A percentile compares a stretch with the other conserved stretches of the same genome.
These are phyloP conservation scores for Strobilomyces echinocephalus DNA, from an alignment of 768 basidiomycete species.

Conservation along the genomic window DNA sequence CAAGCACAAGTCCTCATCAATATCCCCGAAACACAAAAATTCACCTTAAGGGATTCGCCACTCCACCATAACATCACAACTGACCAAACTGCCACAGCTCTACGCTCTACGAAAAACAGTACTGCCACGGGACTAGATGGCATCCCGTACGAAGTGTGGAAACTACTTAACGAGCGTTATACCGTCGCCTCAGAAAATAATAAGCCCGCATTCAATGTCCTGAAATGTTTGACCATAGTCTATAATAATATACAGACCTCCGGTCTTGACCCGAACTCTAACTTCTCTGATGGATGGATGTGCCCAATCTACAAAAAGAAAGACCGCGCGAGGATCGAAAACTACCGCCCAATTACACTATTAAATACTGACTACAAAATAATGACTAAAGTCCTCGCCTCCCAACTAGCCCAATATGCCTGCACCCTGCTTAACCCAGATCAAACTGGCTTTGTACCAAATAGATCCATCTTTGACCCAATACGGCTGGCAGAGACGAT, in stretches of 20 bases:
- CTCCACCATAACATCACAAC: too few relatives aligned
- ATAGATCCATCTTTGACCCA: not conserved
- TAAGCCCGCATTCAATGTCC: too few relatives aligned
- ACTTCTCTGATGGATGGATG: not conserved
- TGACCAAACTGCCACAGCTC: too few relatives aligned
- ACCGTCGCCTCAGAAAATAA: too few relatives aligned
- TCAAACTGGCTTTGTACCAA: not conserved
- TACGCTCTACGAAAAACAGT: too few relatives aligned
- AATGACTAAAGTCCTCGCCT: not conserved
- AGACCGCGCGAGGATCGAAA: not conserved
- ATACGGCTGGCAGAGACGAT: not conserved
- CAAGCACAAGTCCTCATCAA: too few relatives aligned
- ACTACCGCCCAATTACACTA: not conserved
- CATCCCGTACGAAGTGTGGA: too few relatives aligned
- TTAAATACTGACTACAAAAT: not conserved
- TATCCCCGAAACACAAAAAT: too few relatives aligned
- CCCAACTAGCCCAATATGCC: not conserved
- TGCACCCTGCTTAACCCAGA: not conserved
- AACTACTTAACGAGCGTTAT: too few relatives aligned
- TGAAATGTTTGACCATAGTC: not conserved
- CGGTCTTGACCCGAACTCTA: not conserved
- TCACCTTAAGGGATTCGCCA: too few relatives aligned
- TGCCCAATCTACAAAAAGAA: not conserved
- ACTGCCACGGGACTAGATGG: too few relatives aligned
- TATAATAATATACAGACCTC: not conserved